A percentile compares a stretch with the other conserved stretches of the same genome.
These are phyloP conservation scores for Phellopilus nigrolimitatus DNA, from an alignment of 1,284 basidiomycete genomes.

Conservation along the genomic window DNA sequence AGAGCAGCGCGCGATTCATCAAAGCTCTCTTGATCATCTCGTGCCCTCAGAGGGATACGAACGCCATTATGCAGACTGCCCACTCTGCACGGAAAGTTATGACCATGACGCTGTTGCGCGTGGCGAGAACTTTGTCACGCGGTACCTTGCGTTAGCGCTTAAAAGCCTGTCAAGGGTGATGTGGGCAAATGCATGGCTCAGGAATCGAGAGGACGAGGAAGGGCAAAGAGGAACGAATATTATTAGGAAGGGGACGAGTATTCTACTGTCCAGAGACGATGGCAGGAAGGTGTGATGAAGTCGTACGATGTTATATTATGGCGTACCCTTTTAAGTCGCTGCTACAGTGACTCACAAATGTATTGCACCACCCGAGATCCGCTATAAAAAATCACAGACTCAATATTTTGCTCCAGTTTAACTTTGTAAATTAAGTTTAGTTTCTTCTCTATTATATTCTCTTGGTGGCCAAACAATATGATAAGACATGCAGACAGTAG, in stretches of 20 bases:
- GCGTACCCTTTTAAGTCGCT: too few species aligned
- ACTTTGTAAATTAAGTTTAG: too few species aligned
- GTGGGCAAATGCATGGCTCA: conserved; percentile 12
- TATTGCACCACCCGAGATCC: too few species aligned
- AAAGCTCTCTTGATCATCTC: conserved; percentile 7
- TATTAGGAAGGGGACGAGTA: background rate
- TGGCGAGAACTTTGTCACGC: conserved; percentile 2
- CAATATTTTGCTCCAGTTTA: too few species aligned
- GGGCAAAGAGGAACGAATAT: conserved; percentile 8
- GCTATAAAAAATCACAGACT: too few species aligned
- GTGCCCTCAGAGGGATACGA: conserved; percentile 16
- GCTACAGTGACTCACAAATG: too few species aligned
- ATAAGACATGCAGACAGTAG: too few species aligned
- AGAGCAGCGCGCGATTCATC: background rate
- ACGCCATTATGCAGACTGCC: conserved; percentile 9
- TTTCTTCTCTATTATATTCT: too few species aligned
- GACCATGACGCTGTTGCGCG: conserved; percentile 3
- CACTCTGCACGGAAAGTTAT: conserved; percentile 13
- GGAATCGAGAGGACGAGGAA: conserved; percentile 2
- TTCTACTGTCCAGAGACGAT: conserved; percentile 6
- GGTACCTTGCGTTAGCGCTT: conserved; percentile 1
- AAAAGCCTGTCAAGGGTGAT: background rate
- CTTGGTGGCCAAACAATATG: too few species aligned
- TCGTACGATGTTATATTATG: too few species aligned
- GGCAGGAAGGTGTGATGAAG: background rate